phyloP scores from a whole-genome alignment of 768 basidiomycete genomes.

The Xanthoconium purpureum region DNA sequence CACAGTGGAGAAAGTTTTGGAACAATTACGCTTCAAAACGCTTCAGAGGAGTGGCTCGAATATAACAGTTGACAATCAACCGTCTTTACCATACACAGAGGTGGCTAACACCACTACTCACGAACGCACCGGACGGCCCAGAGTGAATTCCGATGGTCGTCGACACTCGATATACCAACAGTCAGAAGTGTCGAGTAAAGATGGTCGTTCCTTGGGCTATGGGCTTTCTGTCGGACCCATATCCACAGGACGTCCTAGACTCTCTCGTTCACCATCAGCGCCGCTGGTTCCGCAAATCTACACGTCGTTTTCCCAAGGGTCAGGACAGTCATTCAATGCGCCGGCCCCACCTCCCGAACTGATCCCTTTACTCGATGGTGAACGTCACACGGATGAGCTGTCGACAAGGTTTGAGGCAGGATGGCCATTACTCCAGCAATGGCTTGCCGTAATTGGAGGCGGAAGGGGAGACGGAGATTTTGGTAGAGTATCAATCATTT shows the following conservation, averaged over 20 bases:
- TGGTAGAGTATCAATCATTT: slow-evolving; percentile 75
- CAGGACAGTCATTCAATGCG: slow-evolving; percentile 18
- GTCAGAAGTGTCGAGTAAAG: slow-evolving; percentile 21
- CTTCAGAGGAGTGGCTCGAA: slow-evolving; percentile 42
- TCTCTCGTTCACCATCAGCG: slow-evolving; percentile 57
- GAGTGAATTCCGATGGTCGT: slow-evolving; percentile 32
- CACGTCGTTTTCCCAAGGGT: slow-evolving; percentile 24
- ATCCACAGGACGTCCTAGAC: slow-evolving; percentile 44
- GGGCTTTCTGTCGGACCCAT: slow-evolving; percentile 24
- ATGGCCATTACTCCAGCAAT: slow-evolving; percentile 77
- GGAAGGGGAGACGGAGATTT: slow-evolving; percentile 64
- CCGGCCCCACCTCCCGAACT: slow-evolving; percentile 50
- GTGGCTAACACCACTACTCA: slow-evolving; percentile 2
- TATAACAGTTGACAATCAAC: slow-evolving; percentile 13
- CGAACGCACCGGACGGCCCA: slow-evolving; percentile 24
- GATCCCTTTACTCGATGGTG: slow-evolving; percentile 70
- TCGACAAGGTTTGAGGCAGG: slow-evolving; percentile 78
- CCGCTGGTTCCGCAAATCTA: slow-evolving; percentile 39
- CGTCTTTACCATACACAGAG: slow-evolving; percentile 19
- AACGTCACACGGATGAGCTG: slow-evolving; percentile 90
- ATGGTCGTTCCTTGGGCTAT: slow-evolving; percentile 22
- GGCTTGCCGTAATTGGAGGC: slow-evolving; percentile 60
- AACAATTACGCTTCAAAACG: slow-evolving; percentile 58
- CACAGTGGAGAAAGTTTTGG: slow-evolving; percentile 66
- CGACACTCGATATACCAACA: slow-evolving; percentile 22